Base-by-base conservation (phyloP, 257 asterid genomes). In the Gynochthodes officinalis region DNA sequence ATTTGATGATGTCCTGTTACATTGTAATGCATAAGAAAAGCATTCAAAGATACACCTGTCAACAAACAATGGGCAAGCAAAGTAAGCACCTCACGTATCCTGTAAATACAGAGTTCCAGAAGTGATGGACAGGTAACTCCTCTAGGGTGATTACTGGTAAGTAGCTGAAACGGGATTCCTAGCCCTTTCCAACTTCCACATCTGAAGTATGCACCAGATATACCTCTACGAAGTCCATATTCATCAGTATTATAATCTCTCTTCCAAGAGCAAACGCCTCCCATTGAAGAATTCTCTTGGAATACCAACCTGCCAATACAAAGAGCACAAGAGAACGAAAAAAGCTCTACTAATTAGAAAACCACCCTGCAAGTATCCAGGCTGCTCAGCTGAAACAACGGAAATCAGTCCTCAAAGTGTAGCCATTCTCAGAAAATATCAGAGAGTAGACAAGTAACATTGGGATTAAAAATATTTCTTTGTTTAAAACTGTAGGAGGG, bases 211-310 rank as follows among this genome's bases (percentile, higher is more conserved):
- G 84, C 79, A 44, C 97, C 91, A 3, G 96, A 86, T 63, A 84
- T 79, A 72, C 90, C 93, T 81, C 96, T 77, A 43, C 79, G 86
- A 69, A 74, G 70, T 46, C 67, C 82, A 75, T 94, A 91, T 63
- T 89, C 97, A 40, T 84, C 83, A 73, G 75, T 93, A 77, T 49
- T 88, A 69, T 87, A 89, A 86, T 85, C 97, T 72, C 88, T 87
- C 87, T 88, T 91, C 80, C 96, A 87, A 48, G 99, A 94, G 84
- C 97, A 94, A 82, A 86, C 96, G 75, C 96, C 96, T 70, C 99
- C 99, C 99, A 94, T 94, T 78, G 8, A 8, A 50, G 23, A 59
- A 27, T 35, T 61, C 57, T 63, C 19, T 16, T 9, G 40, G 32
- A 53, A 75, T 27, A 33, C 14, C 33, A 28, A 30, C 52, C 63